Base-by-base conservation (phyloP, 495 filamentous ascomycete genomes). In the Aspergillus sclerotioniger region DNA sequence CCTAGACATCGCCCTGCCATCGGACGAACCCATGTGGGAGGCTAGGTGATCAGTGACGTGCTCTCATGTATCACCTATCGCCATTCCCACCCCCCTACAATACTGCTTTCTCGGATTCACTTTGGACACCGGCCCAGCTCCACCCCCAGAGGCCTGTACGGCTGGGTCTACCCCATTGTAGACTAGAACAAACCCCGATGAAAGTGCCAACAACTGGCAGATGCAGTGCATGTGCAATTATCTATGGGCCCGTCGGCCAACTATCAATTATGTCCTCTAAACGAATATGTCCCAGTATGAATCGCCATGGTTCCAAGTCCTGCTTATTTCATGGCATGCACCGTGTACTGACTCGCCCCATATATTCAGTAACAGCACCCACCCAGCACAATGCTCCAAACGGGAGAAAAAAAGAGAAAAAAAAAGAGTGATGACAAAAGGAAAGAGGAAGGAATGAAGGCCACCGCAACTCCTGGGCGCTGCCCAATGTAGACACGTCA, bases 241-340 rank as follows among this genome's bases (percentile, higher is more conserved):
- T 62, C 51, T 61, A 53, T 58, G 16, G 53, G 53, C 58, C 50
- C 25, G 44, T 37, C 10, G 59, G 56, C 54, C 49, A 57, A 61
- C 51, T 59, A 61, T 66, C 54, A 41, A 67, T 63, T 58, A 64
- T 64, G 58, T 67, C 50, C 47, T 56, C 51, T 32, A 53, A 47
- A 46, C 55, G 60, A 52, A 50, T 64, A 60, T 50, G 47, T 59
- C 50, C 56, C 54, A 62, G 50, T 51, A 51, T 56, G 13, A 59
- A 61, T 33, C 25, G 48, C 54, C 54, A 53, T 62, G 61, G 56
- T 62, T n/a, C 32, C 41, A 67, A 67, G 64, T 62, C 64, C 64
- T n/a, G 64, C 64, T 67, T 53, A 62, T 62, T 25, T 57, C 54
- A 59, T 60, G 61, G 64, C 57, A 60, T 58, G 15, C 61, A 35